phyloP scores from a whole-genome alignment of 2,329 filamentous ascomycete species.

The Botrytis pseudocinerea region DNA sequence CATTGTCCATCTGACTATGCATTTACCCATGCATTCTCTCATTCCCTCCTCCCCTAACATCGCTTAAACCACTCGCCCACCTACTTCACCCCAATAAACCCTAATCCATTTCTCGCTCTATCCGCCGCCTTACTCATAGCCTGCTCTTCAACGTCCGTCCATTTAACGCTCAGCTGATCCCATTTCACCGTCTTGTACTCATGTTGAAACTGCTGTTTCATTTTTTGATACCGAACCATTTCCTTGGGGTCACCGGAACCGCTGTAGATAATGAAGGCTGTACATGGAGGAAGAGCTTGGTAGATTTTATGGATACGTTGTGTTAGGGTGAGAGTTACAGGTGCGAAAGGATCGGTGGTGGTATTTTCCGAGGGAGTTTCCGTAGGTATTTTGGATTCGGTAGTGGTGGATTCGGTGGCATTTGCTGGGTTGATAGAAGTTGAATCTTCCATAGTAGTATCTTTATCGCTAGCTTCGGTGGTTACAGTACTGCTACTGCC shows the following conservation, averaged over 20 bases:
- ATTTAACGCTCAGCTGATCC: conserved; percentile 66
- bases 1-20: not conserved
- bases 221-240: conserved; percentile 61
- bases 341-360: not conserved
- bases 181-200: conserved; percentile 68
- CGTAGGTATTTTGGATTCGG: not conserved
- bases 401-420: not conserved
- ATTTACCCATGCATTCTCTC: not conserved
- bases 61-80: conserved; percentile 39
- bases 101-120: conserved; percentile 61
- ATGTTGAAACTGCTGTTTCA: conserved; percentile 60
- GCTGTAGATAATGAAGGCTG: conserved; percentile 63
- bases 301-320: conserved; percentile 57
- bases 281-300: conserved; percentile 61
- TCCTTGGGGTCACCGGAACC: conserved; percentile 68
- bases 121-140: conserved; percentile 57
- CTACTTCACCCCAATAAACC: conserved; percentile 64
- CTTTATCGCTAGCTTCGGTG: not conserved
- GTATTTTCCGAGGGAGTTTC: not conserved
- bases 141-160: conserved; percentile 68
- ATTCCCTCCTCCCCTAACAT: not conserved
- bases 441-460: not conserved
- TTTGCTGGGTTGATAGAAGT: not conserved
- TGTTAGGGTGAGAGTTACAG: conserved; percentile 35
- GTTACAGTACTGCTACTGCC: not conserved